Evolutionary conservation across 768 basidiomycete species (phyloP).

Genomic region (Chiua virens): DNA sequence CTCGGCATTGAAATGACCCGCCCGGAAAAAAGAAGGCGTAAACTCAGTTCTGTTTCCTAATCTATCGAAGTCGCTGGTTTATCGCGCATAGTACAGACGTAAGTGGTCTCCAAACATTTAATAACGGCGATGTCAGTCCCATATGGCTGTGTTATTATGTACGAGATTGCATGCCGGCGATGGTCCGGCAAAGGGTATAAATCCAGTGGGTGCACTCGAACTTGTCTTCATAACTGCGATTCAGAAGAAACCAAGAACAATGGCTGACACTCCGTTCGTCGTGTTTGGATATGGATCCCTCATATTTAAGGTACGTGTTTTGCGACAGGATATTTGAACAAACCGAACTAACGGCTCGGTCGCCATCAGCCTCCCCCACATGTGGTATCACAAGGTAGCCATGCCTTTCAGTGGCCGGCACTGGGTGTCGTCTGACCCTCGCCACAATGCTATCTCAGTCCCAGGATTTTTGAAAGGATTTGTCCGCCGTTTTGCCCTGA

Average conservation of each 20-base stretch:
- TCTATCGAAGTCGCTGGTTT: background rate
- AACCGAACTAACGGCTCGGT: background rate
- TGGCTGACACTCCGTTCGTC: constrained; percentile 42
- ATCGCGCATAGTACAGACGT: background rate
- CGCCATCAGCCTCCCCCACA: constrained; percentile 71
- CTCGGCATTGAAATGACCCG: background rate
- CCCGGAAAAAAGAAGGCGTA: background rate
- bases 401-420: background rate
- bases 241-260: background rate
- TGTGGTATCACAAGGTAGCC: constrained; percentile 60
- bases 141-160: too few species aligned
- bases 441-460: constrained; percentile 34
- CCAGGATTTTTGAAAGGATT: constrained; percentile 87
- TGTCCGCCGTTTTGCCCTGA: constrained; percentile 83
- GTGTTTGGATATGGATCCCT: constrained; percentile 93
- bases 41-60: background rate
- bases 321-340: background rate
- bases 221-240: background rate
- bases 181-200: constrained; percentile 6
- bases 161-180: background rate
- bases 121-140: background rate
- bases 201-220: background rate
- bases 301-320: constrained; percentile 68
- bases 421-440: background rate
- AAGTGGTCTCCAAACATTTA: background rate